Evolutionary conservation across 305 asterid species (phyloP), one percentile per base, ranked within the genome.

Genomic region (Rubia peregrina): DNA sequence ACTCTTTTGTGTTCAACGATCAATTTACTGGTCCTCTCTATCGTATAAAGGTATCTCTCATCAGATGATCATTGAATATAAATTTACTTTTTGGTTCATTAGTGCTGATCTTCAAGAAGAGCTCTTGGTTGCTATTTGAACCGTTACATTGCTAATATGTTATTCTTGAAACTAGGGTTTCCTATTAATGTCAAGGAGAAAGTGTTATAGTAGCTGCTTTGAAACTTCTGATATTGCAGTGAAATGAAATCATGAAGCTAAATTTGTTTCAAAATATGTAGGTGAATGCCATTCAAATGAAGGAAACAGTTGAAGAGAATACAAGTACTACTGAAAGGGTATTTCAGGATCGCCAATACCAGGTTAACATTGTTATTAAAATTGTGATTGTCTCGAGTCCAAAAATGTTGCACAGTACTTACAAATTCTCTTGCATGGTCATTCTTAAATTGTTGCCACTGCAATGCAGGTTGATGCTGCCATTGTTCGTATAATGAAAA

Each of bases 261-360:
- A 64, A 19, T 60, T 48, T 38, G 41, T 56, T 60, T 73, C 5
- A 22, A 48, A 36, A 19, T 64, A 5, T 70, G 75, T 90, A 93
- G 98, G 97, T 93, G 73, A 94, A 94, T 85, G 97, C 83, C 49
- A 95, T 95, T 70, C 98, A 95, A 82, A 86, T 92, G 95, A 92
- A 95, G 83, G 99, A 95, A 85, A 95, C 99, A 44, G 92, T 88
- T 4, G 99, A 95, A 83, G 99, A 91, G 85, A 91, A 95, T 70
- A 83, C 94, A 9, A 95, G 96, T 90, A 91, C 99, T 26, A 95
- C 98, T 8, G 98, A 91, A 68, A 86, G 98, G 80, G 98, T 94
- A 61, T 91, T 94, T 87, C 99, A 91, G 78, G 97, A 93, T 76
- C 95, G 99, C 43, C 99, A 95, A 74, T 95, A 95, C 77, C 99